Conservation (phyloP, 106 monocot species). For the Allium sativum region DNA sequence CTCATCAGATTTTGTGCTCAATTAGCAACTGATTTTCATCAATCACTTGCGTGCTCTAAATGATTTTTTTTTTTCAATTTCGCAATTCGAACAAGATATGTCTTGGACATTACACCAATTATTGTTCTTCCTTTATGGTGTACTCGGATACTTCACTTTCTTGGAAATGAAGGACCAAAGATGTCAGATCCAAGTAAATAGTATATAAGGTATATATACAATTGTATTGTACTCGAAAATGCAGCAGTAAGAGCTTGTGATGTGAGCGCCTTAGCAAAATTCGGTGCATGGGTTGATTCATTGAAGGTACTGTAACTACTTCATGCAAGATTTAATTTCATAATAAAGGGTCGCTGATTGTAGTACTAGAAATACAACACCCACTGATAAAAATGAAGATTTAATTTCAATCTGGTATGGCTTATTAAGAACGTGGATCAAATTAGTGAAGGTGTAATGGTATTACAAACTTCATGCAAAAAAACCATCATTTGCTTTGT, state of each 20-base stretch:
- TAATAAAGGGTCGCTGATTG: too few species aligned
- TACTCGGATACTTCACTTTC: constrained; percentile 84
- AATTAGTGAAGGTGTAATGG: too few species aligned
- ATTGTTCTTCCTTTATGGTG: background rate
- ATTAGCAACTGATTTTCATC: too few species aligned
- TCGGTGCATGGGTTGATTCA: constrained; percentile 85
- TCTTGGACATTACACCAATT: background rate
- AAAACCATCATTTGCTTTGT: too few species aligned
- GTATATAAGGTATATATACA: constrained; percentile 95
- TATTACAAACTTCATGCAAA: too few species aligned
- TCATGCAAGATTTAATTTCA: too few species aligned
- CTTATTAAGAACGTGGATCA: too few species aligned
- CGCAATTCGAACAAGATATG: background rate
- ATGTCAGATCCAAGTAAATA: constrained; percentile 93
- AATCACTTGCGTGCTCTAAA: background rate
- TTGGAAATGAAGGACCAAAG: constrained; percentile 98
- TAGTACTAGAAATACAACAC: too few species aligned
- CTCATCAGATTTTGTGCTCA: too few species aligned
- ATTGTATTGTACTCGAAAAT: constrained; percentile 97
- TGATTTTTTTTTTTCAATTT: background rate
- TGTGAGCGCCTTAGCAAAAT: constrained; percentile 95
- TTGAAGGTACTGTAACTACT: constrained; percentile 56
- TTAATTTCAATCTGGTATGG: too few species aligned
- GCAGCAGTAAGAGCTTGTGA: constrained; percentile 91
- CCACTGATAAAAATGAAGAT: too few species aligned